phyloP scores from a whole-genome alignment of 129 eudicot genomes.

The Silybum marianum region DNA sequence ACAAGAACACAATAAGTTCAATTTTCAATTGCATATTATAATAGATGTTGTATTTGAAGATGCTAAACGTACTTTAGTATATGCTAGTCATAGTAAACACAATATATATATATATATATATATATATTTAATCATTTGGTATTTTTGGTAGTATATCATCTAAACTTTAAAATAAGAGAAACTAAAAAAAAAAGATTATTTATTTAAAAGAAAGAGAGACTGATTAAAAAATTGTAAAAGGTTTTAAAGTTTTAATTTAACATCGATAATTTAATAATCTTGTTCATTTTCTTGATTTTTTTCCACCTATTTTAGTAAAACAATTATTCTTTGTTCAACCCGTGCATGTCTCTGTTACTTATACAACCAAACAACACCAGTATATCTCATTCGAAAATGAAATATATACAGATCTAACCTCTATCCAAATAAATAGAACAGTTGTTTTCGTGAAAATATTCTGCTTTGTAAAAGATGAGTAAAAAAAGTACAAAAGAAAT shows the following conservation, averaged over 20 bases:
- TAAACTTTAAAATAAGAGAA: too few species aligned
- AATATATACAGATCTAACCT: not conserved
- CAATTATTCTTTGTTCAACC: too few species aligned
- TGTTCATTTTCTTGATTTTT: too few species aligned
- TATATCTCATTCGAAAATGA: not conserved
- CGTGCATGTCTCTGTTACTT: not conserved
- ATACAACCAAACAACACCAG: not conserved
- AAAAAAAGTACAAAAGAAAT: not conserved
- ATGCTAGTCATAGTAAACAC: not conserved
- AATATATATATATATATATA: not conserved
- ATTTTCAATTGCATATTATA: not conserved
- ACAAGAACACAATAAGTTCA: constrained; percentile 1
- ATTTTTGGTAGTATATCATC: not conserved
- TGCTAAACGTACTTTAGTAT: not conserved
- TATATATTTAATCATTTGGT: not conserved
- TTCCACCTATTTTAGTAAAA: too few species aligned
- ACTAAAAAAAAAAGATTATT: too few species aligned
- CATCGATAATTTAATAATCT: too few species aligned
- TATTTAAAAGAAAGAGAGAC: too few species aligned
- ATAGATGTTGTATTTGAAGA: not conserved
- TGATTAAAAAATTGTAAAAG: too few species aligned
- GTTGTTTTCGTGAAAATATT: not conserved
- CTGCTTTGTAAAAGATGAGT: not conserved
- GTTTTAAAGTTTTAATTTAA: too few species aligned
- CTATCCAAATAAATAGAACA: not conserved